Conservation (phyloP, 2,329 filamentous ascomycete species). For the Fonsecaea pugnacius region DNA sequence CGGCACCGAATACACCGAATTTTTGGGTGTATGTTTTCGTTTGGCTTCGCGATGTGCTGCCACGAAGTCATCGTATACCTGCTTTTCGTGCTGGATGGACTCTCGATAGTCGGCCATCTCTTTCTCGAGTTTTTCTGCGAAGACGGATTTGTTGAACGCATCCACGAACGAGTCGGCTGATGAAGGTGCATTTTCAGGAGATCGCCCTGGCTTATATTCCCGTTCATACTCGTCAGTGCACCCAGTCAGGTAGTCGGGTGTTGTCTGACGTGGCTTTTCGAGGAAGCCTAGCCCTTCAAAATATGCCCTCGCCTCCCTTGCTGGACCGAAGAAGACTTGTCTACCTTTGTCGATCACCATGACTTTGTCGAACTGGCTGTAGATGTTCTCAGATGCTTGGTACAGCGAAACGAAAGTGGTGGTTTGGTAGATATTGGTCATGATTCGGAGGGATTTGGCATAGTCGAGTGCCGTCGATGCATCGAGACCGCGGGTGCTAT, state of each 20-base stretch:
- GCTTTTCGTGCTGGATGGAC: conserved; percentile 66
- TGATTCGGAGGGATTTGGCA: conserved; percentile 71
- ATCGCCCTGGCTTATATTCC: conserved; percentile 71
- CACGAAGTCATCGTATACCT: conserved; percentile 75
- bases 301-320: conserved; percentile 69
- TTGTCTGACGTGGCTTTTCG: conserved; percentile 76
- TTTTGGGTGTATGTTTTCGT: conserved; percentile 69
- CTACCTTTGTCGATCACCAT: conserved; percentile 76
- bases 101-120: conserved; percentile 73
- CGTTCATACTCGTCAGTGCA: conserved; percentile 85
- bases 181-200: conserved; percentile 69
- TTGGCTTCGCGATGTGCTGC: conserved; percentile 77
- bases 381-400: conserved; percentile 82
- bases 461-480: conserved; percentile 71
- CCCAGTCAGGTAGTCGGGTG: conserved; percentile 78
- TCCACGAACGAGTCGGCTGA: conserved; percentile 68
- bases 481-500: conserved; percentile 71
- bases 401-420: conserved; percentile 86
- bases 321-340: conserved; percentile 76
- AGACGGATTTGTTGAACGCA: conserved; percentile 70
- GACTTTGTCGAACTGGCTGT: conserved; percentile 80
- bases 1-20: conserved; percentile 80
- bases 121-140: conserved; percentile 59
- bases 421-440: conserved; percentile 82
- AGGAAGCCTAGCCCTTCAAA: conserved; percentile 78